phyloP scores from a whole-genome alignment of 305 asterid species.

The Solanum aculeatissimum region DNA sequence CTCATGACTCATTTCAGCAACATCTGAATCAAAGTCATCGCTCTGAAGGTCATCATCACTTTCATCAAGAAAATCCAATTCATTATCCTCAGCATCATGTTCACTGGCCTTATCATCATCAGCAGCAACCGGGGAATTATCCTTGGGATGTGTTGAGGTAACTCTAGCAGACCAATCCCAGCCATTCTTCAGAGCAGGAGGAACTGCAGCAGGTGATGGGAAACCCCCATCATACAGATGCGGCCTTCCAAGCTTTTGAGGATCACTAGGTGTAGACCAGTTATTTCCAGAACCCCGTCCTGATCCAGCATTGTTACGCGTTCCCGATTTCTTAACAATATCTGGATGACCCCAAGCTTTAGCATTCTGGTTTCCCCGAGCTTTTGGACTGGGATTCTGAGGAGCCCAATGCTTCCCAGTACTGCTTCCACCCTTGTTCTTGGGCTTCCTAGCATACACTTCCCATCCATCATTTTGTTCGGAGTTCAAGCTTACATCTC shows the following conservation, averaged over 20 bases:
- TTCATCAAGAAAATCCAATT: conserved; percentile 24
- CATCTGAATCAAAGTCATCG: conserved; percentile 72
- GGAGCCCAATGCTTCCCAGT: conserved; percentile 29
- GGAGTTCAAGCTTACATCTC: conserved; percentile 23
- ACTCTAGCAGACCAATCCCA: conserved; percentile 50
- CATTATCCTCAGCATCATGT: conserved; percentile 10
- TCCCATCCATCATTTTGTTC: conserved; percentile 66
- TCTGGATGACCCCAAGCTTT: conserved; percentile 56
- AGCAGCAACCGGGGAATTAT: neutral
- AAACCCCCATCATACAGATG: conserved; percentile 11
- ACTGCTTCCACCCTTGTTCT: conserved; percentile 29
- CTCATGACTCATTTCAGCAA: conserved; percentile 64
- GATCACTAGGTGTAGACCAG: conserved; percentile 31
- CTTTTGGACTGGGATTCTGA: conserved; percentile 32
- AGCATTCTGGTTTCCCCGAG: conserved; percentile 35
- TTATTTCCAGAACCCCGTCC: conserved; percentile 37
- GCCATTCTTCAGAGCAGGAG: conserved; percentile 53
- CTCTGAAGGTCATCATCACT: conserved; percentile 55
- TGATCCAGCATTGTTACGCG: conserved; percentile 23
- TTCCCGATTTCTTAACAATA: conserved; percentile 32
- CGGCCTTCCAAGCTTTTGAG: conserved; percentile 21
- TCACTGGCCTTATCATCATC: conserved; percentile 7
- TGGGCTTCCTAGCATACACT: conserved; percentile 48
- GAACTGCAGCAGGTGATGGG: conserved; percentile 18
- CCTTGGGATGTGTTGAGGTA: conserved; percentile 9